Conservation (phyloP, 2,329 filamentous ascomycete genomes). For the Zarea fungicola region DNA sequence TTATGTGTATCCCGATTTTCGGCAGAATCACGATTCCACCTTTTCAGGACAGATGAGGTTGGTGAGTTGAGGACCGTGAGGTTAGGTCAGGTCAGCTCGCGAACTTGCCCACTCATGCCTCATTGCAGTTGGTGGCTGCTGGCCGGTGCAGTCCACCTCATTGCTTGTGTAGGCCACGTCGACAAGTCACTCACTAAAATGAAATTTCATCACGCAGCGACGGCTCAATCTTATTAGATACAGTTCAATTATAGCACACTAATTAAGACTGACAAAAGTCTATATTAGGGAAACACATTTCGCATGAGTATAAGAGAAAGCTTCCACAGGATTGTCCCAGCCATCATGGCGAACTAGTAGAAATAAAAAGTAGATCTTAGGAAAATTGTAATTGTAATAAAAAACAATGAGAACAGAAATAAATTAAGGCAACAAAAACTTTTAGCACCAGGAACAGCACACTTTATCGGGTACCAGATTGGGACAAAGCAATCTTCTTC, state of each 20-base stretch:
- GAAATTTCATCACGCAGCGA: too few relatives aligned
- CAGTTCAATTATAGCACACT: slow-evolving; percentile 11
- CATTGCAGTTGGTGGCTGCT: neutral
- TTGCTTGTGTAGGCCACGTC: neutral
- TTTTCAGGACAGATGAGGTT: too few relatives aligned
- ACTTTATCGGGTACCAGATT: slow-evolving; percentile 29
- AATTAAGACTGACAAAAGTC: neutral
- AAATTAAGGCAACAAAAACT: slow-evolving; percentile 19
- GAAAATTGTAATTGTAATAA: neutral
- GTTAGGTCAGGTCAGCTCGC: too few relatives aligned
- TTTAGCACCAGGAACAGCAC: slow-evolving; percentile 14
- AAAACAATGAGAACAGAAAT: neutral
- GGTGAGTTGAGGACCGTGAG: too few relatives aligned
- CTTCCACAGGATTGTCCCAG: slow-evolving; percentile 9
- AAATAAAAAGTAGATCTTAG: slow-evolving; percentile 2
- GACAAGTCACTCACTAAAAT: neutral
- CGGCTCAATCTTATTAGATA: neutral
- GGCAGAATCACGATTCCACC: too few relatives aligned
- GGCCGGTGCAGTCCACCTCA: neutral
- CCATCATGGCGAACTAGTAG: slow-evolving; percentile 8
- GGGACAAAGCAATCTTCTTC: slow-evolving; percentile 51
- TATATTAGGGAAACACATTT: neutral
- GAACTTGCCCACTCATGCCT: too few relatives aligned
- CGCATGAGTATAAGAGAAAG: neutral
- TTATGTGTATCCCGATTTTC: too few relatives aligned